These are phyloP conservation scores for Ruellia speciosa DNA, from an alignment of 305 asterid species.

Conservation along the genomic window DNA sequence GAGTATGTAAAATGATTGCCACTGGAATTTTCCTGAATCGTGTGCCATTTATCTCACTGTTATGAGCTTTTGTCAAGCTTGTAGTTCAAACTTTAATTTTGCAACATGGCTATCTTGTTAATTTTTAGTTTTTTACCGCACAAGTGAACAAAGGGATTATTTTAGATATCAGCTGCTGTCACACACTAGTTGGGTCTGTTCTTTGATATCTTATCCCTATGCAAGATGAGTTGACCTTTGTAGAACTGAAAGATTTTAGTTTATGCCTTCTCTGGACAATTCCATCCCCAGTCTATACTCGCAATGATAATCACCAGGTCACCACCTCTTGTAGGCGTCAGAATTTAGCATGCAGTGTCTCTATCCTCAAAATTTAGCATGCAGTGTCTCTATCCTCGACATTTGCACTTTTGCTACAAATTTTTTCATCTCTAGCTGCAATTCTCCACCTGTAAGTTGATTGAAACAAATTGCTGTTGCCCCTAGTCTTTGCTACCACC, in stretches of 20 bases:
- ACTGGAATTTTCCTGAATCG: too few relatives aligned
- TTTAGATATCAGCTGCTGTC: not conserved
- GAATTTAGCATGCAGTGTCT: not conserved
- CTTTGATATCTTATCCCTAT: too few relatives aligned
- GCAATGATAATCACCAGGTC: not conserved
- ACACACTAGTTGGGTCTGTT: not conserved
- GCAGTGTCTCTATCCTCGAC: not conserved
- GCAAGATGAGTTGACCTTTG: not conserved
- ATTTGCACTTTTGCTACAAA: too few relatives aligned
- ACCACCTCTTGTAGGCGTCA: not conserved
- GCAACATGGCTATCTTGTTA: not conserved
- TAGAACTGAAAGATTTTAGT: not conserved
- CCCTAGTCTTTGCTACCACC: too few relatives aligned
- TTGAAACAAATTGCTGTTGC: not conserved
- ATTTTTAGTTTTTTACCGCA: not conserved
- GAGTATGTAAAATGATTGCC: not conserved
- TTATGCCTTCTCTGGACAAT: not conserved
- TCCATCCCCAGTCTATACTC: slow-evolving; percentile 1
- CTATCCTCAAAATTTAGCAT: not conserved
- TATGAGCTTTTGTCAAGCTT: not conserved
- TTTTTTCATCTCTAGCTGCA: not conserved
- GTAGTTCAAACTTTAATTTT: not conserved
- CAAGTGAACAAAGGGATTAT: not conserved
- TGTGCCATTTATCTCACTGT: not conserved
- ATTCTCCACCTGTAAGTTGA: not conserved